Percentiles rank a stretch among this genome's conserved stretches.
Evolutionary conservation across 2,329 filamentous ascomycete genomes (phyloP).

Genomic region (Beauveria sp.): DNA sequence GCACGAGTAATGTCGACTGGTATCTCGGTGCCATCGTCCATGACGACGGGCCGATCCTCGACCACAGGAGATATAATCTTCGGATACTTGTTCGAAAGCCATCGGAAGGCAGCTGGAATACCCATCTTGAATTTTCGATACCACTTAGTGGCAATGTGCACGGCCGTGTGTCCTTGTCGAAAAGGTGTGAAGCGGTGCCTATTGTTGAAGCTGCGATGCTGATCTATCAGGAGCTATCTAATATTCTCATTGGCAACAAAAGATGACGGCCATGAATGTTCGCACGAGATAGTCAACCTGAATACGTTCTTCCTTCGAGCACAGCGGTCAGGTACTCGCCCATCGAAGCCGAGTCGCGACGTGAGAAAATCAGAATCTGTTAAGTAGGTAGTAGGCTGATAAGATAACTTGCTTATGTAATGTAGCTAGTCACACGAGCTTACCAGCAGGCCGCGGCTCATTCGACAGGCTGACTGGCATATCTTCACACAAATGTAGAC

Average conservation of each 20-base stretch:
- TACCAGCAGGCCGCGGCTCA: not conserved
- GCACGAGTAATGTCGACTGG: slow-evolving; percentile 77
- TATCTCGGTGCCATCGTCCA: slow-evolving; percentile 73
- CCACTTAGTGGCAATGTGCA: not conserved
- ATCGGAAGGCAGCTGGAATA: slow-evolving; percentile 91
- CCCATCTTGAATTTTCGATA: slow-evolving; percentile 54
- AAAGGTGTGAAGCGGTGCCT: not conserved
- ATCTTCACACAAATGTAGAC: not conserved
- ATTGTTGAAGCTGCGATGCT: not conserved
- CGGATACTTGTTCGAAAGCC: slow-evolving; percentile 93
- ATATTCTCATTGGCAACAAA: not conserved
- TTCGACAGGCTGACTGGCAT: not conserved
- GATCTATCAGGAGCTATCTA: slow-evolving; percentile 4
- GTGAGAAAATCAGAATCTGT: not conserved
- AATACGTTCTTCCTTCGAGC: not conserved
- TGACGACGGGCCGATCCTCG: slow-evolving; percentile 72
- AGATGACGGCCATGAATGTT: not conserved
- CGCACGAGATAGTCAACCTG: not conserved
- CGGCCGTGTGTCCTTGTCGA: not conserved
- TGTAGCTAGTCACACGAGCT: too few species aligned
- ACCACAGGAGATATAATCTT: slow-evolving; percentile 92
- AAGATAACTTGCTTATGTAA: slow-evolving; percentile 10
- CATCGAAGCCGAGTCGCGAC: not conserved
- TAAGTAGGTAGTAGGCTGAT: not conserved
- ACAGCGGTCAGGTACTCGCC: not conserved